Percentiles rank a stretch among this genome's conserved stretches.
phyloP scores from a whole-genome alignment of 257 asterid genomes.

The Solanum chiquidenum region DNA sequence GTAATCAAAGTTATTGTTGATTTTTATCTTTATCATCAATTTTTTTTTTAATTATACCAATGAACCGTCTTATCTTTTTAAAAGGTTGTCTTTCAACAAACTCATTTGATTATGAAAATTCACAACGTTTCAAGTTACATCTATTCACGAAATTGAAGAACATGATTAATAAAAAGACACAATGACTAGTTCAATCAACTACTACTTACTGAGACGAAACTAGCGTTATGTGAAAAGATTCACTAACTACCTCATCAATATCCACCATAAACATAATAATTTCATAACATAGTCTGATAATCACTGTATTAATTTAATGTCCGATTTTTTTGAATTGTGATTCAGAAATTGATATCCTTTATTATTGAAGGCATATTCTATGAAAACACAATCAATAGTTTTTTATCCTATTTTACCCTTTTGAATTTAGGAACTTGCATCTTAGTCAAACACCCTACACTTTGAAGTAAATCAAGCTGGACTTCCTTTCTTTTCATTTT shows the following conservation, averaged over 20 bases:
- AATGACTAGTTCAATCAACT: neutral
- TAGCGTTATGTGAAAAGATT: neutral
- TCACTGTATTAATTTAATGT: no score
- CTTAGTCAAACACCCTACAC: no score
- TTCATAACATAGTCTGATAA: no score
- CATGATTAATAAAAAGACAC: neutral
- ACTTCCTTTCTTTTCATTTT: no score
- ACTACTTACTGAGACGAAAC: neutral
- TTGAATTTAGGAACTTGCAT: no score
- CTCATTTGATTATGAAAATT: neutral
- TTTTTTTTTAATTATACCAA: neutral
- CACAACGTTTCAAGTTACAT: neutral
- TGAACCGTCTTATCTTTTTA: neutral
- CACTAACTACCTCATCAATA: neutral
- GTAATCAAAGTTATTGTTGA: neutral
- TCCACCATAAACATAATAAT: neutral
- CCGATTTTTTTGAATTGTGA: no score
- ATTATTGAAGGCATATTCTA: no score
- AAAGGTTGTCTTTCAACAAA: neutral
- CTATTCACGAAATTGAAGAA: neutral
- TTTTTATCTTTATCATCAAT: neutral
- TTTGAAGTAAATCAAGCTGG: no score
- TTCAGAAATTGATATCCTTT: no score
- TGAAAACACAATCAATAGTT: no score
- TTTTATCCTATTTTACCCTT: no score